Base-by-base conservation (phyloP, 495 filamentous ascomycete species). In the Penicillium cinerascens region DNA sequence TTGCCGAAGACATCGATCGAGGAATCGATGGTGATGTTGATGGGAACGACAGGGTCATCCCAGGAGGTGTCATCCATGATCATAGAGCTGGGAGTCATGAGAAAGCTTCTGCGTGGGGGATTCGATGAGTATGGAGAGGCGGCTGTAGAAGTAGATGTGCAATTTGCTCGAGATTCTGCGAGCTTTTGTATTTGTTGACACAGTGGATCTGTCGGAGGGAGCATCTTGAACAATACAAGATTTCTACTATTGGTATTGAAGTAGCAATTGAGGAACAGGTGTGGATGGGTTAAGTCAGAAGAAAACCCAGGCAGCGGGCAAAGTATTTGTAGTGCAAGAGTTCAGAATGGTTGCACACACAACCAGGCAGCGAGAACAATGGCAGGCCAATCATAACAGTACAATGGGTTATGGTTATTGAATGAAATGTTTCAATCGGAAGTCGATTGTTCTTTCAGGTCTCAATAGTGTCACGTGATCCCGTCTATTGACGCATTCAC, bases 1-100 rank as follows among this genome's bases (percentile, higher is more conserved):
- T 70, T 55, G 10, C 74, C 73, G 6, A 46, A 44, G 10, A 76
- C 51, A 27, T 44, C 55, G 55, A 75, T 73, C 7, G 69, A 69
- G 15, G 60, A 53, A 46, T 75, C 67, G 42, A 77, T 65, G 29
- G 58, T 49, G 44, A 77, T 73, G 11, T 53, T 64, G 27, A 68
- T 55, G 1, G 58, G 54, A 1, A 35, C 25, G 26, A 36, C 39
- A n/a, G 23, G 42, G 16, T 56, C 47, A 3, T 59, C 44, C 25
- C 55, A 48, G 37, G 54, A 48, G 13, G 51, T 27, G 38, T 26
- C 51, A 8, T 55, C 57, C n/a, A 48, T 49, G 26, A 39, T 20
- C 43, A 53, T 45, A 11, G 33, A 4, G 0, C 6, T 10, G 45
- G 15, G 35, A 1, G 15, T 39, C 37, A 39, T 39, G 18, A 18